Evolutionary conservation across 1,284 basidiomycete species (phyloP).

Genomic region (Cutaneotrichosporon sp.): DNA sequence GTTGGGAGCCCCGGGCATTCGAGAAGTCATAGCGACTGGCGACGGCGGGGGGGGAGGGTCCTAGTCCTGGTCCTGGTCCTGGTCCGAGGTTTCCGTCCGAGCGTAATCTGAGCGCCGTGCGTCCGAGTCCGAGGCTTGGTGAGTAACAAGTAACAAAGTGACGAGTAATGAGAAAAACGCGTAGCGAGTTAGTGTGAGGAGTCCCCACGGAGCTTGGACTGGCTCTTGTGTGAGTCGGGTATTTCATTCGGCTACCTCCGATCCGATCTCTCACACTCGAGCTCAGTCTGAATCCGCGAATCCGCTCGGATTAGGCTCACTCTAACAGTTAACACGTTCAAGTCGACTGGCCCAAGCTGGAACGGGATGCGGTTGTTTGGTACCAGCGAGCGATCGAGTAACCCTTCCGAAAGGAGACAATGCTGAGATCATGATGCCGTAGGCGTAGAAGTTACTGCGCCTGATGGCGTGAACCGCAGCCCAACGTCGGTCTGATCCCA

Average conservation of each 20-base stretch:
- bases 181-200: too few relatives aligned
- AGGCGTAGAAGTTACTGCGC: too few relatives aligned
- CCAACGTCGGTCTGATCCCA: too few relatives aligned
- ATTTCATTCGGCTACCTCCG: slow-evolving; percentile 7
- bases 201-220: background rate
- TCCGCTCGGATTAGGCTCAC: too few relatives aligned
- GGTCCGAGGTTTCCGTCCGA: background rate
- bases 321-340: too few relatives aligned
- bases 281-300: too few relatives aligned
- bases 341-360: too few relatives aligned
- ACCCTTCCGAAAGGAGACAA: too few relatives aligned
- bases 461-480: too few relatives aligned
- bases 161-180: background rate
- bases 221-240: background rate
- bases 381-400: too few relatives aligned
- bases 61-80: background rate
- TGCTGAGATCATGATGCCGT: too few relatives aligned
- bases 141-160: background rate
- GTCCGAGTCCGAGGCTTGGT: background rate
- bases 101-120: background rate
- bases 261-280: slow-evolving; percentile 28
- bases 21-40: background rate
- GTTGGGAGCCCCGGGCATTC: background rate
- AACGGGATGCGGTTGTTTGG: too few relatives aligned
- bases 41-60: background rate